These are phyloP conservation scores for Claviceps cyperi DNA, from an alignment of 2,329 filamentous ascomycete genomes.

Conservation along the genomic window DNA sequence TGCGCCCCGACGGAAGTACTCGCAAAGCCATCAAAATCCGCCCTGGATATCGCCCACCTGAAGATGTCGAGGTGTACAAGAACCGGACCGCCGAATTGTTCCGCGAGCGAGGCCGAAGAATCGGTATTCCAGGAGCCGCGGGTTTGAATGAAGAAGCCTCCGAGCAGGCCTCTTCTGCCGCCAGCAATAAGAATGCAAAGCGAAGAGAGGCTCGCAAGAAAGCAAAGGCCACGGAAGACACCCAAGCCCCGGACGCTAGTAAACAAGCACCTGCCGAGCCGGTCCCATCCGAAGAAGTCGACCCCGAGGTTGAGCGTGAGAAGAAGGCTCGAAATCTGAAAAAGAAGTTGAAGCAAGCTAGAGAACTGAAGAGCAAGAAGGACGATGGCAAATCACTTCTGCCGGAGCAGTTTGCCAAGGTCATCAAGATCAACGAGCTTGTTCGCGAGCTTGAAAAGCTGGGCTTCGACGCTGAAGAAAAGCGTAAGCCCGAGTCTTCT, in stretches of 20 bases:
- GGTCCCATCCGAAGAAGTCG: conserved; percentile 29
- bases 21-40: conserved; percentile 88
- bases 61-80: conserved; percentile 93
- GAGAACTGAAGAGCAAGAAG: conserved; percentile 81
- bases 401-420: conserved; percentile 92
- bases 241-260: conserved; percentile 44
- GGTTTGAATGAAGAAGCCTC: conserved; percentile 35
- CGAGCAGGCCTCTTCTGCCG: conserved; percentile 32
- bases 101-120: conserved; percentile 54
- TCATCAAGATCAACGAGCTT: conserved; percentile 92
- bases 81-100: conserved; percentile 78
- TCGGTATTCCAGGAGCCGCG: conserved; percentile 57
- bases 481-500: conserved; percentile 27
- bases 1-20: conserved; percentile 77
- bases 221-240: conserved; percentile 41
- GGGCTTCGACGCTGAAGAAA: conserved; percentile 69
- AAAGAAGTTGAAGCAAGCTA: conserved; percentile 91
- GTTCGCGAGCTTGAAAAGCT: conserved; percentile 74
- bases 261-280: conserved; percentile 9
- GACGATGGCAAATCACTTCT: conserved; percentile 70
- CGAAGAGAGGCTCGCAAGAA: conserved; percentile 41
- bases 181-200: conserved; percentile 79
- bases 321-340: conserved; percentile 85
- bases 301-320: conserved; percentile 66
- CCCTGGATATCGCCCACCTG: conserved; percentile 83